A percentile compares a stretch with the other conserved stretches of the same genome.
Evolutionary conservation across 2,329 filamentous ascomycete genomes (phyloP).

Genomic region (Hypoxylon rubiginosum): DNA sequence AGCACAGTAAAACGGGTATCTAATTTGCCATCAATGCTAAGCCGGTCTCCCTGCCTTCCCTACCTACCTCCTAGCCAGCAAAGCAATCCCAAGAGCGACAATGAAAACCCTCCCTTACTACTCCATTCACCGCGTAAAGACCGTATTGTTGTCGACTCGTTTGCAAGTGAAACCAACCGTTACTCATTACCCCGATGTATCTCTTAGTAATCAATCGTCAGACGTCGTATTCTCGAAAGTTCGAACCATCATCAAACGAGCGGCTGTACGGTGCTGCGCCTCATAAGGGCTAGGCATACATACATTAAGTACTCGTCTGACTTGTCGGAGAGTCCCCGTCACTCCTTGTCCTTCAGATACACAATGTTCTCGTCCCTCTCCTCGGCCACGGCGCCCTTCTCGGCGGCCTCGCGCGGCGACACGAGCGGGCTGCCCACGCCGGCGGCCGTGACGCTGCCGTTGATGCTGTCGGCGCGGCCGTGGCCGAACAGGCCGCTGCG

Average conservation of each 20-base stretch:
- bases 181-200: neutral
- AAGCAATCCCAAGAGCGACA: neutral
- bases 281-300: neutral
- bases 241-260: neutral
- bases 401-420: slow-evolving; percentile 64
- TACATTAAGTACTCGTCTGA: neutral
- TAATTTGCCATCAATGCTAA: slow-evolving; percentile 40
- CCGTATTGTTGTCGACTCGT: neutral
- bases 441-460: slow-evolving; percentile 76
- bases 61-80: no score
- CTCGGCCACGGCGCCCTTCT: slow-evolving; percentile 46
- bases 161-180: neutral
- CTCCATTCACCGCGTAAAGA: neutral
- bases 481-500: slow-evolving; percentile 84
- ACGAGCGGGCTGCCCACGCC: slow-evolving; percentile 73
- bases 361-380: slow-evolving; percentile 49
- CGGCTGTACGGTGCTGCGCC: neutral
- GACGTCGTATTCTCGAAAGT: neutral
- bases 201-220: neutral
- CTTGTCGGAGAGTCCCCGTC: neutral
- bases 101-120: neutral
- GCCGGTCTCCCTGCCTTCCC: neutral
- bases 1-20: slow-evolving; percentile 45
- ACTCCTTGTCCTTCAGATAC: slow-evolving; percentile 33
- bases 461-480: slow-evolving; percentile 84